A percentile compares a stretch with the other conserved stretches of the same genome.
These are phyloP conservation scores for Pseudonectria buxi DNA, from an alignment of 2,329 filamentous ascomycete species.

Conservation along the genomic window DNA sequence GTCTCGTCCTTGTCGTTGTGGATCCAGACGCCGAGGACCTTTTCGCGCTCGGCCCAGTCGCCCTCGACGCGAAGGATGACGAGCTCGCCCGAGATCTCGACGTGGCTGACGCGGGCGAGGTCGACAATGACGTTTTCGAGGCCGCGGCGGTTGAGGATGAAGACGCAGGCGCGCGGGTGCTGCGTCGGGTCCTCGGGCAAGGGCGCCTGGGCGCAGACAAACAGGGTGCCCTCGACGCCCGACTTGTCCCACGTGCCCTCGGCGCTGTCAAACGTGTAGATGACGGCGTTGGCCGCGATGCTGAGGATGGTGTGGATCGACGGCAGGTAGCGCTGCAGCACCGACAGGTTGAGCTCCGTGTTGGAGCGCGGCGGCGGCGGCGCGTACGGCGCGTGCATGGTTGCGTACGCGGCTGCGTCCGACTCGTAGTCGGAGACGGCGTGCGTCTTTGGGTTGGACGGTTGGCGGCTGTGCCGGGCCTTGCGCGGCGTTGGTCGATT, in stretches of 20 bases:
- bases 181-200: conserved; percentile 28
- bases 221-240: conserved; percentile 79
- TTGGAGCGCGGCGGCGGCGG: conserved; percentile 60
- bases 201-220: conserved; percentile 64
- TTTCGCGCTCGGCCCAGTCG: conserved; percentile 28
- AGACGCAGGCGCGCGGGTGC: conserved; percentile 48
- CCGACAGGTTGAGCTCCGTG: conserved; percentile 79
- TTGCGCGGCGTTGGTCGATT: conserved; percentile 37
- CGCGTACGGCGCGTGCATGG: conserved; percentile 30
- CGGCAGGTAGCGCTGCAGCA: conserved; percentile 75
- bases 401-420: conserved; percentile 41
- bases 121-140: conserved; percentile 65
- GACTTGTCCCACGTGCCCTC: conserved; percentile 74
- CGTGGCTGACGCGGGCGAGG: conserved; percentile 52
- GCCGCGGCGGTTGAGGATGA: conserved; percentile 66
- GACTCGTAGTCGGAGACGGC: conserved; percentile 59
- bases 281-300: conserved; percentile 76
- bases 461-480: conserved; percentile 34
- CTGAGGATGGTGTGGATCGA: conserved; percentile 66
- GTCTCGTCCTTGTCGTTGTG: conserved; percentile 43
- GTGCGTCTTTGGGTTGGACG: conserved; percentile 30
- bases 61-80: conserved; percentile 41
- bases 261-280: conserved; percentile 69
- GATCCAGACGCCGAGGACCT: conserved; percentile 49
- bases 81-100: conserved; percentile 55